Conservation (phyloP, 78 protist genomes). For the Acrasis kona region DNA sequence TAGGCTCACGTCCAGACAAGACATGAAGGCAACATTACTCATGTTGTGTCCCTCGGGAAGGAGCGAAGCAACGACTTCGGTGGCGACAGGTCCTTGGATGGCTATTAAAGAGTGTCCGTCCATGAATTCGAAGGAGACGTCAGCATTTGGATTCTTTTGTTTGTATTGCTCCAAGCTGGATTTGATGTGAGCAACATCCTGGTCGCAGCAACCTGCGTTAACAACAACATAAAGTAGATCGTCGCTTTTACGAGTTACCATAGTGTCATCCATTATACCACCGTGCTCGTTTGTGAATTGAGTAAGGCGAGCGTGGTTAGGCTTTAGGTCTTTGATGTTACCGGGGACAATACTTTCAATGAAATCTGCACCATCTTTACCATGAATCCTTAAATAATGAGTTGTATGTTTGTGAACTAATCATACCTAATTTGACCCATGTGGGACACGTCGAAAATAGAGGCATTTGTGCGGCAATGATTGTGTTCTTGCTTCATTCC, state of each 20-base stretch:
- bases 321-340: conserved; percentile 42
- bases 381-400: too few species aligned
- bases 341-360: conserved; percentile 60
- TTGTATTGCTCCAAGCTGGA: background rate
- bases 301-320: conserved; percentile 18
- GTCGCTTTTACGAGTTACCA: conserved; percentile 52
- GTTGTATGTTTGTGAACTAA: too few species aligned
- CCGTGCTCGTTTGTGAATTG: conserved; percentile 73
- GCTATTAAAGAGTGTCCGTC: conserved; percentile 45
- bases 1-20: background rate
- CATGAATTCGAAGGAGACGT: conserved; percentile 32
- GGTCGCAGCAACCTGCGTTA: conserved; percentile 87
- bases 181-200: conserved; percentile 66
- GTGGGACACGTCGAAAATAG: conserved; percentile 93
- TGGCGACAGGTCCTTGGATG: conserved; percentile 87
- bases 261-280: conserved; percentile 90
- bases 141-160: conserved; percentile 23
- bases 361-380: conserved; percentile 74
- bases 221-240: conserved; percentile 74
- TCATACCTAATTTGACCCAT: conserved; percentile 71
- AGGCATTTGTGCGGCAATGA: conserved; percentile 48
- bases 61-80: conserved; percentile 12
- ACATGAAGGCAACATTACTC: conserved; percentile 55
- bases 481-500: conserved; percentile 48
- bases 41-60: conserved; percentile 20